Percentiles rank a stretch among this genome's conserved stretches.
Conservation (phyloP, 192 early-diverging fungal species). For the Geranomyces michiganensis region DNA sequence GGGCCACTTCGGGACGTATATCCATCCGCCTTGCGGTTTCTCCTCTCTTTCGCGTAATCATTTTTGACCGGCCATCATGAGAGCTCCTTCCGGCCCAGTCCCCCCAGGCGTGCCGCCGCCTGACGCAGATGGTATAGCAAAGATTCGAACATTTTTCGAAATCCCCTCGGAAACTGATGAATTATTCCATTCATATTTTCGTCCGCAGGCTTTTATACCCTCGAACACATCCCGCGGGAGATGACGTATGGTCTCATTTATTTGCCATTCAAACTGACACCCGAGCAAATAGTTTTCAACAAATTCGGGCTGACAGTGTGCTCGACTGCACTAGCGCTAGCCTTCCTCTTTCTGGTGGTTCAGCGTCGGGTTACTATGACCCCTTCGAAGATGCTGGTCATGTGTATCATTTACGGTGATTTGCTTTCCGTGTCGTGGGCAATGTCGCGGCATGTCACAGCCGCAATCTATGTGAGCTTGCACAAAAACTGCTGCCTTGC, state of each 20-base stretch:
- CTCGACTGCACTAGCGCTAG: neutral
- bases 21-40: no score
- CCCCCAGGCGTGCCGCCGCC: no score
- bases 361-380: slow-evolving; percentile 5
- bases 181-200: neutral
- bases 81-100: no score
- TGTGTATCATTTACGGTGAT: neutral
- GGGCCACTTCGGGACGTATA: no score
- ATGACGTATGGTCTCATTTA: neutral
- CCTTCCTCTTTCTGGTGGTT: neutral
- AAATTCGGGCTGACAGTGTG: neutral
- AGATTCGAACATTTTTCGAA: no score
- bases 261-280: slow-evolving; percentile 12
- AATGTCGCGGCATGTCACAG: neutral
- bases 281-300: neutral
- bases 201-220: neutral
- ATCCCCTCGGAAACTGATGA: no score
- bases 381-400: neutral
- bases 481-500: neutral
- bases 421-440: neutral
- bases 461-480: neutral
- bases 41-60: no score
- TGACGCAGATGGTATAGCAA: no score
- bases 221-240: neutral
- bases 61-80: no score